These are phyloP conservation scores for Paracamarosporium sp. DNA, from an alignment of 2,329 filamentous ascomycete species.

Conservation along the genomic window DNA sequence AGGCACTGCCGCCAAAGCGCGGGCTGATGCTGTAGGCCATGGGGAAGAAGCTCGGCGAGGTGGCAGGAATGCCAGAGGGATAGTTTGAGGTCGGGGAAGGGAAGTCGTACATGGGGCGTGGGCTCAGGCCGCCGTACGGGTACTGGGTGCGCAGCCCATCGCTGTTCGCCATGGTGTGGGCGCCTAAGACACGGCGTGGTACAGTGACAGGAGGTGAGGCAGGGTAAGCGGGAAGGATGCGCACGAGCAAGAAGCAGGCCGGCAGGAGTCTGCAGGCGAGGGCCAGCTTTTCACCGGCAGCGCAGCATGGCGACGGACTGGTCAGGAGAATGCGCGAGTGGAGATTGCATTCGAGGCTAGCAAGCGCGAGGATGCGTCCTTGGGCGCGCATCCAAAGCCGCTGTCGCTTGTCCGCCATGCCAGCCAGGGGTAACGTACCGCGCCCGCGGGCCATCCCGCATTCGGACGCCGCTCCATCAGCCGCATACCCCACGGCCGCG, in stretches of 20 bases:
- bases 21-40: slow-evolving; percentile 47
- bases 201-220: slow-evolving; percentile 6
- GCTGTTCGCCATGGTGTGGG: slow-evolving; percentile 34
- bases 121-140: slow-evolving; percentile 40
- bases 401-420: neutral
- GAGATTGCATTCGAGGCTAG: slow-evolving; percentile 3
- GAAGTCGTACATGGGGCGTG: slow-evolving; percentile 43
- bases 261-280: slow-evolving; percentile 24
- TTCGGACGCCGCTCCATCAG: neutral
- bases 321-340: slow-evolving; percentile 22
- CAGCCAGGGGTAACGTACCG: neutral
- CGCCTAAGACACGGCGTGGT: slow-evolving; percentile 3
- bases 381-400: neutral
- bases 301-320: slow-evolving; percentile 29
- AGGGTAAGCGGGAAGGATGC: slow-evolving; percentile 28
- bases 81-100: slow-evolving; percentile 48
- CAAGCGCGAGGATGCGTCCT: neutral
- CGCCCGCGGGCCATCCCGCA: neutral
- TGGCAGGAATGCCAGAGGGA: slow-evolving; percentile 38
- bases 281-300: slow-evolving; percentile 34
- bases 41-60: slow-evolving; percentile 43
- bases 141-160: slow-evolving; percentile 45
- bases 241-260: slow-evolving; percentile 31
- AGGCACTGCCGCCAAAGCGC: slow-evolving; percentile 43
- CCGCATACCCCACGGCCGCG: neutral